A percentile compares a stretch with the other conserved stretches of the same genome.
Evolutionary conservation across 306 rosid species (phyloP).

Genomic region (Quercus agrifolia): DNA sequence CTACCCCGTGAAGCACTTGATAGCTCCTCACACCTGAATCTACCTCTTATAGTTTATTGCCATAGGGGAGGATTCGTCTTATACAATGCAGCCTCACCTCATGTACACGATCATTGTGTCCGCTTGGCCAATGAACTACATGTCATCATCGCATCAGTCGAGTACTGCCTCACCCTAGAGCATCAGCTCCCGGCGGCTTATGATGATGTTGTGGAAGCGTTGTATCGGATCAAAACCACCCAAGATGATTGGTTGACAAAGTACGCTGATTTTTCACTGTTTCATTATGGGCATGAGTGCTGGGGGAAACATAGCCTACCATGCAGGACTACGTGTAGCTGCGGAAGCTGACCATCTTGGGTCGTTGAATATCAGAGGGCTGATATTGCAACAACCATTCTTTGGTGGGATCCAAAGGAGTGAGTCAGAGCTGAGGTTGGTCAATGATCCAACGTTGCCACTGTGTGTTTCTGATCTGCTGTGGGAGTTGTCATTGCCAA

Average conservation of each 20-base stretch:
- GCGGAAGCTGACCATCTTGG: neutral
- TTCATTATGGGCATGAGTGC: conserved; percentile 56
- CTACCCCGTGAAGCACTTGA: conserved; percentile 34
- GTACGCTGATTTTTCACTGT: conserved; percentile 36
- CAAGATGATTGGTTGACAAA: conserved; percentile 36
- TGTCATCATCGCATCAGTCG: conserved; percentile 38
- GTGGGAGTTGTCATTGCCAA: conserved; percentile 50
- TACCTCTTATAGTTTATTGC: conserved; percentile 42
- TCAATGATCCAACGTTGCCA: conserved; percentile 11
- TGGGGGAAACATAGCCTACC: conserved; percentile 47
- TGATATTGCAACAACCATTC: conserved; percentile 46
- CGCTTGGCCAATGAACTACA: conserved; percentile 4
- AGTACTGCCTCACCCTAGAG: conserved; percentile 51
- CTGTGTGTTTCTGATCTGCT: conserved; percentile 10
- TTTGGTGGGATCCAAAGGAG: conserved; percentile 47
- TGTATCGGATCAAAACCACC: conserved; percentile 29
- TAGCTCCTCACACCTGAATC: conserved; percentile 3
- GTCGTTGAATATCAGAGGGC: conserved; percentile 30
- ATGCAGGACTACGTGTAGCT: conserved; percentile 30
- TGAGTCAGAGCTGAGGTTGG: conserved; percentile 30
- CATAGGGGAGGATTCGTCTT: conserved; percentile 47
- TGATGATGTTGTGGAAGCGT: conserved; percentile 45
- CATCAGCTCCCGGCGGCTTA: conserved; percentile 49
- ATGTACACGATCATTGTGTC: conserved; percentile 26
- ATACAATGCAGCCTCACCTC: conserved; percentile 16